Base-by-base conservation (phyloP, 2,329 filamentous ascomycete genomes). In the Fusarium hainanense region DNA sequence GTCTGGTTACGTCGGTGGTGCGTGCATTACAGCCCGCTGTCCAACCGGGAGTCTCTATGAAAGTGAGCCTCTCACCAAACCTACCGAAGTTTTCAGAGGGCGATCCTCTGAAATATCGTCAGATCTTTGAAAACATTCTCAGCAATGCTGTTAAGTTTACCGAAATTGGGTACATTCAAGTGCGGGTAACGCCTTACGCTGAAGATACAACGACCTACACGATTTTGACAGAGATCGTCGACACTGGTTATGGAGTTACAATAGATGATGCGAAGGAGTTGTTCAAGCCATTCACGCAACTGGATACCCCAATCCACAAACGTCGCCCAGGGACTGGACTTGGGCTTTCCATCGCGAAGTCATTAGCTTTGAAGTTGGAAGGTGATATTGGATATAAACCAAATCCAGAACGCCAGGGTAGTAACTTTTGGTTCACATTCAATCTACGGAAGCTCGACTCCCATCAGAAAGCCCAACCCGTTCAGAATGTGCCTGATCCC, bases 31-130 rank as follows among this genome's bases (percentile, higher is more conserved):
- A 60, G 4, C 8, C 13, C 16, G 30, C 57, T 8, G 11, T 48
- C 14, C 57, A 60, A 6, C 57, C 57, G 3, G 57, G 57, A 16
- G 57, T 60, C 4, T 60, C 57, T 23, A 11, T 60, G n/a, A 58
- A 10, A 25, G 2, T 58, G 9, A 4, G n/a, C 1, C 7, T 58
- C 12, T 58, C 32, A 4, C 14, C 54, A 21, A 11, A 32, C 3
- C 23, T 60, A 7, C 54, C 54, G 13, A 34, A 60, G 3, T 48
- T 18, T 27, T 18, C 42, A 14, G 54, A 58, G 27, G 57, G 57
- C 0, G 57, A 60, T 10, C 25, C 21, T 34, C 10, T 58, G 18
- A 21, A 54, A 11, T 60, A 41, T 0, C 57, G 54, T 3, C 52
- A 60, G 2, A 32, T 60, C 14, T 18, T 60, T 2, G 57, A 60